Evolutionary conservation across 768 basidiomycete genomes (phyloP), one percentile per base, ranked within the genome.

Genomic region (Naematelia encephala): DNA sequence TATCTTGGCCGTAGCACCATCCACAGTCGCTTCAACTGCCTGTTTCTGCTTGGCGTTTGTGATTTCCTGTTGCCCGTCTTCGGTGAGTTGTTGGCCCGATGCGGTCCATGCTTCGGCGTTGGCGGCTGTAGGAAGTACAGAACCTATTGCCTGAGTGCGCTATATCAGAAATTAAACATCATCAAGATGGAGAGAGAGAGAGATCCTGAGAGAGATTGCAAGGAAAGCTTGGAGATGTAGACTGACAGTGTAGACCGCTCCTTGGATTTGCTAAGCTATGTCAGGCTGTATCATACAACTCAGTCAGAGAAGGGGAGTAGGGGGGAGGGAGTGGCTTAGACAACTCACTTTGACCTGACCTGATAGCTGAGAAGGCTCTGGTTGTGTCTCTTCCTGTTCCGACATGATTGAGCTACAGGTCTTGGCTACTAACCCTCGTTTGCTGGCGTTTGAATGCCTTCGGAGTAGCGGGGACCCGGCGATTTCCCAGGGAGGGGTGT

Each of bases 111-210:
- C 16, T 27, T 54, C 30, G 5, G 63, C 54, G 27, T 62, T 62
- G 4, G 68, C 51, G 5, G 69, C 21, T 29, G 66, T 63, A 39
- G 69, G 72, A 8, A 73, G 34, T n/a, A 70, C 60, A 2, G 69
- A 59, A 0, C 64, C 69, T n/a, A 70, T 62, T 11, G 68, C 67
- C 68, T 73, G n/a, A 30, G 5, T 26, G 14, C 13, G n/a, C 16
- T 47, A 11, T 12, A 5, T 25, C 27, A 16, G 11, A 5, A 19
- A 4, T 22, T 46, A 8, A 39, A 56, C 19, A 46, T 16, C 16
- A 50, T 45, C 21, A 39, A 16, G 4, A 4, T 27, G n/a, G n/a
- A n/a, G n/a, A n/a, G n/a, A n/a, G n/a, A n/a, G n/a, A n/a, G n/a
- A n/a, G n/a, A n/a, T n/a, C n/a, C n/a, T n/a, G n/a, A n/a, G n/a